Conservation (phyloP, 2,329 filamentous ascomycete genomes). For the Colletotrichum incanum region DNA sequence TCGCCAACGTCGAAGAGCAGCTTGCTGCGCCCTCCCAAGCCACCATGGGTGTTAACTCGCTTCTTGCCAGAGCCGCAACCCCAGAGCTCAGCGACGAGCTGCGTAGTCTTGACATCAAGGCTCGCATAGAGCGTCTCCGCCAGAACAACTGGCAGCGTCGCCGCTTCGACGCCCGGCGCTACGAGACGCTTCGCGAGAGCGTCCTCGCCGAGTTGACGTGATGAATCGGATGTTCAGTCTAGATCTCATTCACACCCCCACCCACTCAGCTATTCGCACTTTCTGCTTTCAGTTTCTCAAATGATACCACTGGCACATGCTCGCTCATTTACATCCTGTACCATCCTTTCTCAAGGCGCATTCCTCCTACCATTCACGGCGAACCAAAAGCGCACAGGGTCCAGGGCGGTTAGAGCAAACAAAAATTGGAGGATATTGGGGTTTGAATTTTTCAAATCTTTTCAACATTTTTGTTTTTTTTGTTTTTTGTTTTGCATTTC, state of each 20-base stretch:
- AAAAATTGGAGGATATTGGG: background rate
- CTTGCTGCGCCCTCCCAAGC: constrained; percentile 47
- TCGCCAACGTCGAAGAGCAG: constrained; percentile 62
- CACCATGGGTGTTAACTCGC: constrained; percentile 43
- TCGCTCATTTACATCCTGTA: background rate
- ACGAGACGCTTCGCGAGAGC: constrained; percentile 67
- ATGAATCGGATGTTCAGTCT: constrained; percentile 38
- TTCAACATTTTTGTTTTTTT: no score
- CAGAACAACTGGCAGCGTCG: constrained; percentile 70
- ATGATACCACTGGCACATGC: constrained; percentile 35
- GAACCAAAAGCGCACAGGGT: constrained; percentile 19
- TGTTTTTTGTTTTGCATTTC: background rate
- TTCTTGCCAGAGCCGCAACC: constrained; percentile 29
- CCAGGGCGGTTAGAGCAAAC: background rate
- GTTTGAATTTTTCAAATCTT: no score
- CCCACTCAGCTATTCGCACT: background rate
- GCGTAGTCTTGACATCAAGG: constrained; percentile 60
- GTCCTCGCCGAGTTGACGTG: constrained; percentile 66
- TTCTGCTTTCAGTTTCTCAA: constrained; percentile 2
- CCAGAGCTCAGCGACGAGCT: constrained; percentile 52
- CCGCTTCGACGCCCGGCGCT: constrained; percentile 68
- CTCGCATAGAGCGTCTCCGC: constrained; percentile 69
- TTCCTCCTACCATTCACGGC: background rate
- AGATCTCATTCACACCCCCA: background rate
- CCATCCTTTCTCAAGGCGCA: background rate